phyloP scores from a whole-genome alignment of 1,284 basidiomycete genomes.

The Thecaphora thlaspeos region DNA sequence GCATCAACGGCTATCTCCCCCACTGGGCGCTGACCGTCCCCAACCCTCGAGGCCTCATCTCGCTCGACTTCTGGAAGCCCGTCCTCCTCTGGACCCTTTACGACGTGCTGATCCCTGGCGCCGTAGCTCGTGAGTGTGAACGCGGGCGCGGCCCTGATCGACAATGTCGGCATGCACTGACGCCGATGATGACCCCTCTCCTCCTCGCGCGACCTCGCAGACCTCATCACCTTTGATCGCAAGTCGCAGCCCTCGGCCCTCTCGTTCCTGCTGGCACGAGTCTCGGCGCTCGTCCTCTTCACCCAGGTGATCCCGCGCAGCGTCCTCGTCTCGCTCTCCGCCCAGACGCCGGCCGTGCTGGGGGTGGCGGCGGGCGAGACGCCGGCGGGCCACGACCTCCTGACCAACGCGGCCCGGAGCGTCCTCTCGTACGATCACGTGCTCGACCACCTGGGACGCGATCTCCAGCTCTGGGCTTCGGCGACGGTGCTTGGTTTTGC shows the following conservation, averaged over 20 bases:
- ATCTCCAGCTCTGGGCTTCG: conserved; percentile 41
- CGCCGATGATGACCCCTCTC: not conserved
- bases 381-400: conserved; percentile 14
- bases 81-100: conserved; percentile 41
- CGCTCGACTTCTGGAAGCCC: conserved; percentile 39
- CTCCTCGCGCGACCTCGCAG: not conserved
- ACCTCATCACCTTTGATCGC: conserved; percentile 46
- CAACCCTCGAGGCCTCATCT: conserved; percentile 24
- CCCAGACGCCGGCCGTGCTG: conserved; percentile 25
- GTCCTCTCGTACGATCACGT: conserved; percentile 37
- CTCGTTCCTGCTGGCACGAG: conserved; percentile 41
- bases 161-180: conserved; percentile 2
- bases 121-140: conserved; percentile 25
- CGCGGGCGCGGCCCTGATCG: conserved; percentile 26
- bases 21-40: conserved; percentile 43
- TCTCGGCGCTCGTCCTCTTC: conserved; percentile 40
- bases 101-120: conserved; percentile 37
- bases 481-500: conserved; percentile 35
- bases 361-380: conserved; percentile 42
- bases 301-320: conserved; percentile 24
- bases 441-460: conserved; percentile 23
- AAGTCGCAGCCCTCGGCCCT: conserved; percentile 34
- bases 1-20: conserved; percentile 32
- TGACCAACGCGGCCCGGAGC: conserved; percentile 4
- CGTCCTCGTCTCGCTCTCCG: conserved; percentile 19